A percentile compares a stretch with the other conserved stretches of the same genome.
These are phyloP conservation scores for Fraxinus ornus DNA, from an alignment of 305 asterid species.

Conservation along the genomic window DNA sequence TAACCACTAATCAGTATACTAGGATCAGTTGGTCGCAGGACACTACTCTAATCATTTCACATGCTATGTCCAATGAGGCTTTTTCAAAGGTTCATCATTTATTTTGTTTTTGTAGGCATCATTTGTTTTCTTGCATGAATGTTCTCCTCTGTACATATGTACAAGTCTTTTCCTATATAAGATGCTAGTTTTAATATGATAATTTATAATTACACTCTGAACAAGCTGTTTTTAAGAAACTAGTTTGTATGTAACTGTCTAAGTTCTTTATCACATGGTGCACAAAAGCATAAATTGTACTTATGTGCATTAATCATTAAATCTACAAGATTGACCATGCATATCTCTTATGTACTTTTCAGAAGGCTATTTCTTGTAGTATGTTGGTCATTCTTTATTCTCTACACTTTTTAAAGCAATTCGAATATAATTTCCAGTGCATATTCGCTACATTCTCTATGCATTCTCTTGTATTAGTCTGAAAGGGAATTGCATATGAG, in stretches of 20 bases:
- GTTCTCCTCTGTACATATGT: constrained; percentile 3
- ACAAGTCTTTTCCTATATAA: not conserved
- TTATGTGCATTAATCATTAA: constrained; percentile 4
- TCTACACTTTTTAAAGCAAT: not conserved
- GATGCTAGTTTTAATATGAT: constrained; percentile 7
- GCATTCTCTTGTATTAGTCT: not conserved
- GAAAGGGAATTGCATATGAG: not conserved
- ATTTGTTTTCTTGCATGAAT: constrained; percentile 7
- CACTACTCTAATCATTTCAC: constrained; percentile 2
- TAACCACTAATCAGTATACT: not conserved
- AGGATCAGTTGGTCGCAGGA: not conserved
- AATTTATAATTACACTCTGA: constrained; percentile 7
- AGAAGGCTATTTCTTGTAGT: not conserved
- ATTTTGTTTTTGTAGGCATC: not conserved
- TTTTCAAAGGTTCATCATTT: not conserved
- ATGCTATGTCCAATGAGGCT: constrained; percentile 4
- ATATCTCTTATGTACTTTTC: not conserved
- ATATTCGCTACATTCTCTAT: not conserved
- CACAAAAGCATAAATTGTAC: constrained; percentile 1
- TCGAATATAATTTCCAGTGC: not conserved
- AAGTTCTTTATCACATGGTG: not conserved
- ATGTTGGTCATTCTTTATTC: not conserved
- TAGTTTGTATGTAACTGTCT: constrained; percentile 4
- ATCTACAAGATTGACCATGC: constrained; percentile 5
- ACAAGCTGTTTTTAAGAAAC: not conserved